Evolutionary conservation across 768 basidiomycete species (phyloP), one percentile per base, ranked within the genome.

Genomic region (Russula griseocarnosa): DNA sequence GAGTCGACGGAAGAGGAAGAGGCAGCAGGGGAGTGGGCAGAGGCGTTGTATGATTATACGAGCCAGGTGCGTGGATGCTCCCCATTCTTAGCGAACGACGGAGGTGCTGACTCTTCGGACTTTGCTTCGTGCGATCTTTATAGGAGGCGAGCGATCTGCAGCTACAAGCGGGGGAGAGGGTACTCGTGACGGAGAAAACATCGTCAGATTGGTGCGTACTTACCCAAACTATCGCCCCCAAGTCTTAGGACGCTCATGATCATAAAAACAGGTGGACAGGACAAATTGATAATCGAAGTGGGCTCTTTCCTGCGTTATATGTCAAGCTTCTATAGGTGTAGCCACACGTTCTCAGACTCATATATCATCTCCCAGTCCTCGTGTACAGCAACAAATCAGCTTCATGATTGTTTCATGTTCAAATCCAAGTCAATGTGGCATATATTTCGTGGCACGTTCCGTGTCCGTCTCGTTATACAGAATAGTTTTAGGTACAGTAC

Each of bases 11-110:
- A 77, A 66, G 71, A 71, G 3, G 77, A 46, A n/a, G 44, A 46
- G 44, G 44, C 20, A 40, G 72, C 74, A 38, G 88, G 87, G 5
- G 86, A 88, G 65, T 92, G 90, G 90, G 88, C 83, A 18, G 85
- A 91, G 69, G 90, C 78, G 5, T 68, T 90, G 73, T 92, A 92
- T 70, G 89, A 88, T 64, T 92, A 88, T 75, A 76, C 76, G 49
- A 85, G 88, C 56, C 76, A 77, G 69, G 90, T 90, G 67, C 46
- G 75, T 66, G 7, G 14, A 24, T 38, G 11, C 10, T 22, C 52
- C 20, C 5, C 32, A 20, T 8, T 53, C 49, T 32, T 58, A 32
- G 7, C 24, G 44, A 14, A 42, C 34, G 24, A 26, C 24, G 18
- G 53, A 28, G 18, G 11, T 51, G 16, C 55, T 54, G 26, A 55